Base-by-base conservation (phyloP, 2,329 filamentous ascomycete genomes). In the Alternaria burnsii region DNA sequence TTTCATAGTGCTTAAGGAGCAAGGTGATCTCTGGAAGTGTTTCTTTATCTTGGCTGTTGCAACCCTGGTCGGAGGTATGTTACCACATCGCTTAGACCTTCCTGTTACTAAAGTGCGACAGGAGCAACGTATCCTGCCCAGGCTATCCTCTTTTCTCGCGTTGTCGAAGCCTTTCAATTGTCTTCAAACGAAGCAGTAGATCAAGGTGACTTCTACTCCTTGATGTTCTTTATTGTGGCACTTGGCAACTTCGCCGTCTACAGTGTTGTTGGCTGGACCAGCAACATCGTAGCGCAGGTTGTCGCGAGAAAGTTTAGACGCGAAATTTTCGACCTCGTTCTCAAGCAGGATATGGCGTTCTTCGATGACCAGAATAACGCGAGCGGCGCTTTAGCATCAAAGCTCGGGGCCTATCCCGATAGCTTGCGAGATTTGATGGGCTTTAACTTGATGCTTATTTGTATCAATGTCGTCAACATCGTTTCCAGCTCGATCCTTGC, bases 321-420 rank as follows among this genome's bases (percentile, higher is more conserved):
- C 44, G 80, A 82, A 58, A 91, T 93, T 7, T 97, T 99, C 83
- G 86, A 94, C 32, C 85, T 90, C 24, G 93, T 98, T 82, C 87
- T 98, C 52, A 91, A 94, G 66, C 94, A 98, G 79, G 95, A 98
- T 65, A 94, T 98, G 59, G 83, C 88, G 28, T 98, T 94, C 78
- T 99, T 97, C 70, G 95, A 98, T 77, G 85, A 85, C 44, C 92
- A 96, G 65, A 91, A 95, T 77, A 97, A 98, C 76, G 93, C 91
- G 7, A 89, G 93, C 7, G 95, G 95, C 66, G 91, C 93, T 1
- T 82, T 99, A 70, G 97, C 93, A 1, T 84, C 87, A 0, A 83
- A 86, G 3, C 78, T 88, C 1, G 82, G 84, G 0, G 79, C 80
- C 32, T 91, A 97, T 79, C 94, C 94, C 0, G 97, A 93, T 0